Evolutionary conservation across 345 rosid genomes (phyloP), one percentile per base, ranked within the genome.

Genomic region (Citrus medica): DNA sequence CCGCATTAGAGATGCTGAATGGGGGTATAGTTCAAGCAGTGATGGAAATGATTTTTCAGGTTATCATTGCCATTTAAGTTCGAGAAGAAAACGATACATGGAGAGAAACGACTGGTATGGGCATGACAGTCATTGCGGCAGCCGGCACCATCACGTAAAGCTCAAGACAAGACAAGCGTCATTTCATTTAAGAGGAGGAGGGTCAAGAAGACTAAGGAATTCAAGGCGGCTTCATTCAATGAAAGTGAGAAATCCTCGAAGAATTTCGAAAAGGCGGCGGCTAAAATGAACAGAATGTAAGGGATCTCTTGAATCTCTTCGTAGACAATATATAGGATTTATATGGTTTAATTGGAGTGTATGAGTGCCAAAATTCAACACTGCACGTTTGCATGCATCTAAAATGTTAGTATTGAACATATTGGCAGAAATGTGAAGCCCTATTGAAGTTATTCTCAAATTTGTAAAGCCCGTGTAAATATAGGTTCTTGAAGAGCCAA

Each of bases 1-100:
- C 7, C 79, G 80, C n/a, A 67, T 79, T 56, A 86, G 71, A 30
- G 93, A 90, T 77, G 60, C 82, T 17, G 94, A 90, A 75, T 82
- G 32, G 6, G 85, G 80, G n/a, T 61, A 62, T 21, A 71, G 76
- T 37, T 58, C 81, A 2, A 83, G 84, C 38, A 80, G 65, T 3
- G 80, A 76, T 0, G 48, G 48, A 63, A 67, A 70, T 19, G 84
- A 81, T 80, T 68, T 76, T 64, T 48, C 79, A 1, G 75, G 53
- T 14, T 69, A 32, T 28, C 60, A 46, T 74, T 58, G 28, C 68
- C 78, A 24, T 63, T 38, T 13, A 27, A 65, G 78, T 37, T 33
- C 25, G 4, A 70, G 62, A 19, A 83, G 83, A 82, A 89, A 84
- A 76, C 80, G 59, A 69, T 76, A 75, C 33, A 80, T 85, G 68